Percentiles rank a stretch among this genome's conserved stretches.
Evolutionary conservation across 2,329 filamentous ascomycete species (phyloP).

Genomic region (Fusarium kyushuense): DNA sequence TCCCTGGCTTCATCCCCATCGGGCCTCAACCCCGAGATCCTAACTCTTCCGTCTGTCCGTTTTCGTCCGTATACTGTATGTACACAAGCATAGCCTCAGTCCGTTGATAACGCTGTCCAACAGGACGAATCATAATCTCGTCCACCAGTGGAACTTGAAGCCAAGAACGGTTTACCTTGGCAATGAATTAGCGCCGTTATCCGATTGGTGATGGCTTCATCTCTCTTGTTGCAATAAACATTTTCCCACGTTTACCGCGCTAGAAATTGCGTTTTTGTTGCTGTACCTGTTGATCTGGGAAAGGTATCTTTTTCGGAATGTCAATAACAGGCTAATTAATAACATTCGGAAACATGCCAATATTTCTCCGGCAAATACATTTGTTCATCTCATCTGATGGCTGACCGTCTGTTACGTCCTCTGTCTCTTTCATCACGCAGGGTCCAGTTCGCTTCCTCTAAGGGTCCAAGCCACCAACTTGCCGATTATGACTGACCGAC

Average conservation of each 20-base stretch:
- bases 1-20: not conserved
- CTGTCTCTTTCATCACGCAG: slow-evolving; percentile 14
- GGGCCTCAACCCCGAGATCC: slow-evolving; percentile 26
- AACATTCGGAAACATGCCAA: not conserved
- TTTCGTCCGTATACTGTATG: slow-evolving; percentile 14
- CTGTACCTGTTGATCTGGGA: slow-evolving; percentile 33
- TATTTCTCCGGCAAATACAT: not conserved
- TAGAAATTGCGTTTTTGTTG: not conserved
- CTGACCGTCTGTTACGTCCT: slow-evolving; percentile 20
- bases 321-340: slow-evolving; percentile 1
- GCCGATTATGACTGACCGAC: slow-evolving; percentile 23
- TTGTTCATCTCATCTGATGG: not conserved
- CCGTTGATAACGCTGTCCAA: slow-evolving; percentile 33
- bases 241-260: slow-evolving; percentile 37
- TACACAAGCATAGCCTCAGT: slow-evolving; percentile 22
- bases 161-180: slow-evolving; percentile 17
- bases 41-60: slow-evolving; percentile 12
- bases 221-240: not conserved
- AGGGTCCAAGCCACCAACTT: slow-evolving; percentile 27
- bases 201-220: slow-evolving; percentile 38
- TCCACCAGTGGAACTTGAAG: not conserved
- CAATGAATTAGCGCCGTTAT: slow-evolving; percentile 29
- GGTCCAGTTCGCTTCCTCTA: slow-evolving; percentile 8
- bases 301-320: slow-evolving; percentile 4
- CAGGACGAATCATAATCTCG: slow-evolving; percentile 12